Evolutionary conservation across 257 asterid genomes (phyloP).

Genomic region (Solanum arcanum): DNA sequence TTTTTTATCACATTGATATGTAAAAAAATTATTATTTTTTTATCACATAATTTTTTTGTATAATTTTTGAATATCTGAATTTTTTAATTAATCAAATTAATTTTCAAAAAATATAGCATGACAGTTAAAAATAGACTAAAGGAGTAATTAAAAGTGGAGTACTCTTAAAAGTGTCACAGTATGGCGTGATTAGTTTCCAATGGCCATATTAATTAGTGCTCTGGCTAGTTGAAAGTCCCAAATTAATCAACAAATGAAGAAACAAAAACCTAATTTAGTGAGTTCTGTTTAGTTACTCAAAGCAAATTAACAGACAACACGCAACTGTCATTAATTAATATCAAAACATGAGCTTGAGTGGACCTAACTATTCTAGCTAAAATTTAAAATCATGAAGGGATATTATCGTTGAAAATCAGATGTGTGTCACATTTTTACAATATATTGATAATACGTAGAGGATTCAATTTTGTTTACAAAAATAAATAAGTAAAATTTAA

Average conservation of each 20-base stretch:
- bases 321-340: neutral
- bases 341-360: neutral
- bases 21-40: no score
- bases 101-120: no score
- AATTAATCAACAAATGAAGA: neutral
- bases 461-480: neutral
- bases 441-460: neutral
- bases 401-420: neutral
- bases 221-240: neutral
- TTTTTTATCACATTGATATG: no score
- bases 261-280: neutral
- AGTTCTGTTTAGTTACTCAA: neutral
- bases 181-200: neutral
- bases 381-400: neutral
- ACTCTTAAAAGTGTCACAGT: neutral
- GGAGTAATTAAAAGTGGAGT: neutral
- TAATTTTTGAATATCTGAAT: no score
- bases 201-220: neutral
- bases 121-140: no score
- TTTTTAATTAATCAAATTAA: no score
- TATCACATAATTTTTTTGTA: no score
- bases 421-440: neutral
- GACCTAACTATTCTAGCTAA: neutral
- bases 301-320: neutral
- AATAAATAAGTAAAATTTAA: no score